Evolutionary conservation across 768 basidiomycete genomes (phyloP).

Genomic region (Exidia glandulosa): DNA sequence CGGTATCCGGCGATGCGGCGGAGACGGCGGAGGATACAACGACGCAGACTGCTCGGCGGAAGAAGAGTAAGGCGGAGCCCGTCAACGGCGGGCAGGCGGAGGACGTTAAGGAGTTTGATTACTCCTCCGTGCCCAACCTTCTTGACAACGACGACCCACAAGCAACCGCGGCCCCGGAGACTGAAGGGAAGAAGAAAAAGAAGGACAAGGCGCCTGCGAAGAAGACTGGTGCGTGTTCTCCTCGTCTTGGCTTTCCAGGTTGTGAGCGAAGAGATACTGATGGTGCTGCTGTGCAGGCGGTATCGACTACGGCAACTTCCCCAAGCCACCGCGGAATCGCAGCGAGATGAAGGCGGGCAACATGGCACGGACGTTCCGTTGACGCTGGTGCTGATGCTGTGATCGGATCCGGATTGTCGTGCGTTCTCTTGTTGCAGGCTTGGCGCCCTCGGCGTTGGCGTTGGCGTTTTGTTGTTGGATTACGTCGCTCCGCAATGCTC

Average conservation of each 20-base stretch:
- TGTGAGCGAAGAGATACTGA: slow-evolving; percentile 1
- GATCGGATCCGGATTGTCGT: neutral
- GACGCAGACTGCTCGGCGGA: slow-evolving; percentile 11
- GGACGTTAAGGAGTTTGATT: slow-evolving; percentile 55
- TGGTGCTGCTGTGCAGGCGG: slow-evolving; percentile 15
- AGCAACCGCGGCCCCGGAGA: no score
- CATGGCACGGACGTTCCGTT: slow-evolving; percentile 51
- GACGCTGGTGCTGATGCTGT: neutral
- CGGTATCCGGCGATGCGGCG: slow-evolving; percentile 6
- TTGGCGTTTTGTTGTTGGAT: no score
- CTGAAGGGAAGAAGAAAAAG: slow-evolving; percentile 31
- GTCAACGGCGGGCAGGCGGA: slow-evolving; percentile 21
- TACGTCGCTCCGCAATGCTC: no score
- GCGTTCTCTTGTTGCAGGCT: no score
- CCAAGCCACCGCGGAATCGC: slow-evolving; percentile 51
- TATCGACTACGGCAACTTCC: slow-evolving; percentile 44
- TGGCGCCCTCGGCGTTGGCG: no score
- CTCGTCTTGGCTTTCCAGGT: neutral
- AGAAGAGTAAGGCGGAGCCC: slow-evolving; percentile 12
- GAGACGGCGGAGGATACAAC: slow-evolving; percentile 11
- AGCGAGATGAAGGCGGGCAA: slow-evolving; percentile 61
- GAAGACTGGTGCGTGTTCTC: neutral
- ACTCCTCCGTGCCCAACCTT: slow-evolving; percentile 55
- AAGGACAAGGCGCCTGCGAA: slow-evolving; percentile 32
- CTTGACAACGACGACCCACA: slow-evolving; percentile 51